A percentile compares a stretch with the other conserved stretches of the same genome.
Conservation (phyloP, 208 protist genomes). For the Angomonas deanei region DNA sequence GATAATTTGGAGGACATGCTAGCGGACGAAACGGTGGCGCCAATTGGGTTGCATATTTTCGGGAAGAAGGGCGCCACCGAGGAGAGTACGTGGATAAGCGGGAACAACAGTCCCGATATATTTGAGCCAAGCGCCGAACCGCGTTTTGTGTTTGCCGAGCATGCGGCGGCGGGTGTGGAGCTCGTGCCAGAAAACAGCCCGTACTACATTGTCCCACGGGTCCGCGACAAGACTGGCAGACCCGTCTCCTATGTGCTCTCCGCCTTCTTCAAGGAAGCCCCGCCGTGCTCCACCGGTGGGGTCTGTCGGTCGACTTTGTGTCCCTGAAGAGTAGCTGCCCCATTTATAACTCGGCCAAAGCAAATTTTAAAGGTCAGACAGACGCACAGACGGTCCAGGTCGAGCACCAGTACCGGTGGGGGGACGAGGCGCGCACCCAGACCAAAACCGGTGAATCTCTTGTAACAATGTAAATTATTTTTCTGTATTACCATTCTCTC, state of each 20-base stretch:
- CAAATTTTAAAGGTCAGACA: not conserved
- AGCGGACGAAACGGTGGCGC: not conserved
- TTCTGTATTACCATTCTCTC: not conserved
- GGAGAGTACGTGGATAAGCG: not conserved
- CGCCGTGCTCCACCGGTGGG: not conserved
- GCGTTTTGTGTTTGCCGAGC: slow-evolving; percentile 30
- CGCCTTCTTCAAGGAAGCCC: not conserved
- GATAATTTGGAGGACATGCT: slow-evolving; percentile 1
- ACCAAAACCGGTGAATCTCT: not conserved
- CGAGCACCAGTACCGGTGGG: slow-evolving; percentile 4
- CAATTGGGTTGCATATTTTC: slow-evolving; percentile 8
- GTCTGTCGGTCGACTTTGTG: slow-evolving; percentile 3
- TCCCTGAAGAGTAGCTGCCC: not conserved
- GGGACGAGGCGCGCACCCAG: not conserved
- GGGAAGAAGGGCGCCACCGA: not conserved
- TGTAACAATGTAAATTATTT: slow-evolving; percentile 4
- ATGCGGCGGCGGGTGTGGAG: slow-evolving; percentile 21
- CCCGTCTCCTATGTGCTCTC: slow-evolving; percentile 4
- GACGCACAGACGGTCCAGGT: slow-evolving; percentile 2
- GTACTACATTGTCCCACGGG: slow-evolving; percentile 33
- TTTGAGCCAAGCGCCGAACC: slow-evolving; percentile 15
- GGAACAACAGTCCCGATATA: slow-evolving; percentile 11
- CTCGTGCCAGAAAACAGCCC: slow-evolving; percentile 37
- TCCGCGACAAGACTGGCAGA: slow-evolving; percentile 3
- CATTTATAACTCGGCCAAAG: not conserved